Evolutionary conservation across 1,139 yeast species (phyloP).

Genomic region (Candida pseudoviswanathii): DNA sequence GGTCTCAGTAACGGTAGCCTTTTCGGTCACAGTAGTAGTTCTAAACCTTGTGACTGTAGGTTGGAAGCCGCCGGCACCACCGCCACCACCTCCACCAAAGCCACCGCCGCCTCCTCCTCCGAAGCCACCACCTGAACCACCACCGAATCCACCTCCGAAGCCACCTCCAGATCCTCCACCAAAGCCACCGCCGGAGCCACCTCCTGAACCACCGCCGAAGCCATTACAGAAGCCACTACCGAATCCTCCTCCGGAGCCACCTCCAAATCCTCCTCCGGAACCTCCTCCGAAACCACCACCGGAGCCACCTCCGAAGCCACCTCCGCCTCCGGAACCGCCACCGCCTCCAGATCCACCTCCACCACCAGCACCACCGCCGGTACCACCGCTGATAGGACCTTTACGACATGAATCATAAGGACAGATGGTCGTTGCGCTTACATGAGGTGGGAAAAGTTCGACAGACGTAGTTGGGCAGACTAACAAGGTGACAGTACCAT

Average conservation of each 20-base stretch:
- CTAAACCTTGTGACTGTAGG: background rate
- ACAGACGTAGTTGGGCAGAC: background rate
- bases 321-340: background rate
- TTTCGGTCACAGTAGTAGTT: background rate
- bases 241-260: background rate
- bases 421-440: background rate
- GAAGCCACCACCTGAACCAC: background rate
- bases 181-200: background rate
- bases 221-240: background rate
- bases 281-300: background rate
- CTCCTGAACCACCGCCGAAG: background rate
- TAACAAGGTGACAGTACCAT: background rate
- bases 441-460: conserved; percentile 1
- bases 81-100: background rate
- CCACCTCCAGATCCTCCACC: background rate
- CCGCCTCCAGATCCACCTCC: conserved; percentile 53
- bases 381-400: background rate
- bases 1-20: background rate
- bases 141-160: background rate
- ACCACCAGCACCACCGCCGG: conserved; percentile 28
- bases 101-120: background rate
- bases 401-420: background rate
- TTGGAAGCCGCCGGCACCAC: background rate
- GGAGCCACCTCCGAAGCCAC: conserved; percentile 1
- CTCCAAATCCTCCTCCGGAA: background rate